Percentiles rank a stretch among this genome's conserved stretches.
These are phyloP conservation scores for Letharia lupina DNA, from an alignment of 495 filamentous ascomycete species.

Conservation along the genomic window DNA sequence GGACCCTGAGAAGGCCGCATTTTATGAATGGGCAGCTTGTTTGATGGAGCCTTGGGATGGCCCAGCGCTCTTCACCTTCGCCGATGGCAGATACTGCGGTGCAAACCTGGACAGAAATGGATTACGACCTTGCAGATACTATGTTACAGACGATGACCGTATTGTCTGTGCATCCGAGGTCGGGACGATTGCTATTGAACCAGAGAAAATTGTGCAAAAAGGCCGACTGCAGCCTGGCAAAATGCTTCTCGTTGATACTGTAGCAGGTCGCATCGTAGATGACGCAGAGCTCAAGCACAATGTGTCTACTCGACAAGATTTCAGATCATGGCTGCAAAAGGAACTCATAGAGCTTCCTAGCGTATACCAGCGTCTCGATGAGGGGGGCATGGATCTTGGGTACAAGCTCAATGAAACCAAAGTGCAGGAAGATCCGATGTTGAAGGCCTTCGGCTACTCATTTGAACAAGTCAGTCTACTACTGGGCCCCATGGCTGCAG, in stretches of 20 bases:
- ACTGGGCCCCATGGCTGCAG: conserved; percentile 92
- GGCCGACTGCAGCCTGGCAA: conserved; percentile 91
- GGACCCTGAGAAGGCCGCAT: conserved; percentile 93
- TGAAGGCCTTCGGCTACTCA: conserved; percentile 91
- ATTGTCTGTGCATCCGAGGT: conserved; percentile 99
- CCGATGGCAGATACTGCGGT: conserved; percentile 95
- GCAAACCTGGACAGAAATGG: conserved; percentile 98
- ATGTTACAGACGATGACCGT: conserved; percentile 94
- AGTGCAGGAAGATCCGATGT: conserved; percentile 75
- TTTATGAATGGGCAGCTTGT: conserved; percentile 99
- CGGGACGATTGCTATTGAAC: conserved; percentile 86
- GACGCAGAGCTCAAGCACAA: conserved; percentile 88
- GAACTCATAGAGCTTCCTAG: conserved; percentile 75
- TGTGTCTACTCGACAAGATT: conserved; percentile 78
- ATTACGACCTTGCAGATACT: conserved; percentile 94
- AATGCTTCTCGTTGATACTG: conserved; percentile 95
- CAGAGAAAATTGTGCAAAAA: conserved; percentile 87
- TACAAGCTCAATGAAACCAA: conserved; percentile 60
- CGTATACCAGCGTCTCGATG: conserved; percentile 52
- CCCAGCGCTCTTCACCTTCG: conserved; percentile 95
- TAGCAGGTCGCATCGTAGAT: conserved; percentile 92
- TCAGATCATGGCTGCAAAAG: conserved; percentile 79
- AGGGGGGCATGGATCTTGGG: conserved; percentile 53
- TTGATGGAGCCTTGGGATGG: conserved; percentile 99
- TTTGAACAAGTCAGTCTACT: conserved; percentile 94